phyloP scores from a whole-genome alignment of 2,329 filamentous ascomycete genomes.

The Polytolypa hystricis region DNA sequence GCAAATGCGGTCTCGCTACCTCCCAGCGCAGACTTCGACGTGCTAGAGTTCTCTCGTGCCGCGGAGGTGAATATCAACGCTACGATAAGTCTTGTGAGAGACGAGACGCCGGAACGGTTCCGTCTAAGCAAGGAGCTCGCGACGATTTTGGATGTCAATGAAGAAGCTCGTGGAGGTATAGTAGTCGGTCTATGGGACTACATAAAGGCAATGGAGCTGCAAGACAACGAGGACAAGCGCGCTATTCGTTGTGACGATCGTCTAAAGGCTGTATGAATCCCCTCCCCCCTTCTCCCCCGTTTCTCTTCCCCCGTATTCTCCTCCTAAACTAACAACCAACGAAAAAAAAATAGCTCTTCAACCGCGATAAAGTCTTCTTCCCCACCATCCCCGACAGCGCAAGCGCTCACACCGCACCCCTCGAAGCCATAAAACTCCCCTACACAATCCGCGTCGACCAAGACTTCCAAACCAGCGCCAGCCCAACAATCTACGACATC shows the following conservation, averaged over 20 bases:
- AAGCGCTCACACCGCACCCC: conserved; percentile 62
- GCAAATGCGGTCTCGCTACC: conserved; percentile 43
- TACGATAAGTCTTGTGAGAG: conserved; percentile 71
- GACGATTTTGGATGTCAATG: conserved; percentile 72
- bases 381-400: conserved; percentile 75
- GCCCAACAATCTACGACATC: conserved; percentile 81
- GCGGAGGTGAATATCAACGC: conserved; percentile 89
- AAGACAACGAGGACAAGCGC: conserved; percentile 91
- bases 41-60: conserved; percentile 79
- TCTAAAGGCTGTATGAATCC: conserved; percentile 55
- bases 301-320: not conserved
- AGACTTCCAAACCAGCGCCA: conserved; percentile 62
- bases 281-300: conserved; percentile 1
- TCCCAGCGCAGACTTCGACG: conserved; percentile 70
- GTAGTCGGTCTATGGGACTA: conserved; percentile 95
- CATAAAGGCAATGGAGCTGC: conserved; percentile 69
- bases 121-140: conserved; percentile 67
- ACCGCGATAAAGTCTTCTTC: conserved; percentile 68
- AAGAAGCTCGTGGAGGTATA: conserved; percentile 77
- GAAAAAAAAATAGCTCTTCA: conserved; percentile 56
- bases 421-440: conserved; percentile 69
- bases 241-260: conserved; percentile 82
- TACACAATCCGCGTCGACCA: conserved; percentile 94
- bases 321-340: conserved; percentile 7
- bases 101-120: conserved; percentile 79